Evolutionary conservation across 2,329 filamentous ascomycete species (phyloP), one percentile per base, ranked within the genome.

Genomic region (Colletotrichum sidae): DNA sequence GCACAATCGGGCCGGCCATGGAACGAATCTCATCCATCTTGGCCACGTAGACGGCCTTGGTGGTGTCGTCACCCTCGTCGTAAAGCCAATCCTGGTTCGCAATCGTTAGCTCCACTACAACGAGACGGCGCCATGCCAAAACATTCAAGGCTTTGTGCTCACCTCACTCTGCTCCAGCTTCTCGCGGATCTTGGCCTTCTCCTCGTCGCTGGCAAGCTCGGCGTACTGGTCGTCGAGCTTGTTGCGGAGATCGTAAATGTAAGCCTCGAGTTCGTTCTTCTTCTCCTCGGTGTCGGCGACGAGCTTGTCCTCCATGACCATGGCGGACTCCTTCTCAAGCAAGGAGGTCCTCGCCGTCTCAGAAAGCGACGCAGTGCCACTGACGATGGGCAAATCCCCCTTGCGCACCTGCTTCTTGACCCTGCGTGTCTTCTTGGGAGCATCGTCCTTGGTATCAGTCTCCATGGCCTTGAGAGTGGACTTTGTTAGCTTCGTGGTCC

Each of bases 341-440:
- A 90, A 84, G n/a, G 83, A 75, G 67, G 89, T 82, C 85, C 92
- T 95, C 75, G 83, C 77, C 13, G 84, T 72, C 54, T 87, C 79
- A 68, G 97, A 94, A 62, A 97, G 86, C 42, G 93, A 91, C 53
- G 91, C 88, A 51, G 94, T 97, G 70, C 90, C 94, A 67, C 92
- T 87, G 64, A 92, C 89, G 70, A 99, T 91, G 68, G 94, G 93
- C 60, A 99, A 86, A 71, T 98, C 95, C 70, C 96, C 96, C 86
- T 97, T 98, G 80, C 95, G 92, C 70, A 97, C 92, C 83, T 98
- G 95, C 88, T 98, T 99, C 92, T 97, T 98, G 72, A 99, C 93
- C 85, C 97, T 98, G 77, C 95, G 91, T 58, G 89, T 97, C 90
- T 94, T 93, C 90, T 94, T 93, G 67, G 89, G 81, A 73, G 85